Base-by-base conservation (phyloP, 495 filamentous ascomycete species). In the Bryoglossum gracile region DNA sequence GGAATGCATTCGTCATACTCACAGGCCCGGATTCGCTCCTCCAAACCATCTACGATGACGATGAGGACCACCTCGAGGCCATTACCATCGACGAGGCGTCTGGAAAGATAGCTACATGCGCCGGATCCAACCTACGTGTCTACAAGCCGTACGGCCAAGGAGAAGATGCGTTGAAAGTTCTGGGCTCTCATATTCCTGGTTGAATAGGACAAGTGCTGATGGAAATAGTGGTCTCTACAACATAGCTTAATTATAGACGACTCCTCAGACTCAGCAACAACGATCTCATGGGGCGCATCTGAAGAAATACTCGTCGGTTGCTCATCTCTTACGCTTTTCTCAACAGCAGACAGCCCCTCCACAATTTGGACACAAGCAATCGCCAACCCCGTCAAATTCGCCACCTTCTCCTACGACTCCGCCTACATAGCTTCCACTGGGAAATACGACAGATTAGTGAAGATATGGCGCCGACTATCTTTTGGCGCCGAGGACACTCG, bases 11-110 rank as follows among this genome's bases (percentile, higher is more conserved):
- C 50, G 76, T 89, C 39, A 82, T 97, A 60, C 82, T 96, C 60
- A 74, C 75, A 65, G 79, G 78, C 43, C 78, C 87, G 51, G 72
- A 86, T 59, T 72, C 77, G 46, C 75, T 94, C 56, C 70, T 95
- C 25, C 91, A 97, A 67, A 96, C 91, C 0, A 86, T 89, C 50
- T 95, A 95, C 68, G 78, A 89, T 60, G 83, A 92, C 54, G 82
- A 89, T 62, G 74, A 79, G 30, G 69, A 77, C 5, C 68, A 69
- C 4, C 76, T 97, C 30, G 76, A 89, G 37, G 81, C 85, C 9
- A 75, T 94, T 21, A 73, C 78, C 14, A 77, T 96, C 49, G 83
- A 94, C 56, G 86, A 94, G 55, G 68, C 69, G 11, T 81, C 88
- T 24, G 92, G 89, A 6, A 94, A 88, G 72, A 86, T 98, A 63